phyloP scores from a whole-genome alignment of 2,329 filamentous ascomycete genomes.

The Fusarium pininemorale region DNA sequence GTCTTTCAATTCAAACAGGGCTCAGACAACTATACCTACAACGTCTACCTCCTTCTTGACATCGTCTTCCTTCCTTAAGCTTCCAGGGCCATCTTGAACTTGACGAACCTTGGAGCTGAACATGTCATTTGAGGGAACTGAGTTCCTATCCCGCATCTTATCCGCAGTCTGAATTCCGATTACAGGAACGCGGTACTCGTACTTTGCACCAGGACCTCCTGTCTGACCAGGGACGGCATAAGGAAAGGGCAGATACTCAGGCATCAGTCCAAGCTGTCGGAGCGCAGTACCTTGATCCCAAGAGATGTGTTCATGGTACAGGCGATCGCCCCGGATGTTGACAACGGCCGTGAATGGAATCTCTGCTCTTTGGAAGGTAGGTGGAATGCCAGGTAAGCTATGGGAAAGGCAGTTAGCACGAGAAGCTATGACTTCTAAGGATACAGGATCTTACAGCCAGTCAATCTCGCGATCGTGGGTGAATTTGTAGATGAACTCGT shows the following conservation, averaged over 20 bases:
- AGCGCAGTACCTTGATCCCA: constrained; percentile 75
- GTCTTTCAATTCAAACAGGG: not conserved
- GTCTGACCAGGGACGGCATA: constrained; percentile 55
- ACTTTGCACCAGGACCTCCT: constrained; percentile 36
- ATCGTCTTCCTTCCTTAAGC: not conserved
- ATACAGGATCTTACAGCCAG: constrained; percentile 66
- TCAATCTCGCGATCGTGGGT: constrained; percentile 70
- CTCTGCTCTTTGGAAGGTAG: constrained; percentile 62
- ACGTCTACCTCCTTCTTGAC: not conserved
- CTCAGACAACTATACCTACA: not conserved
- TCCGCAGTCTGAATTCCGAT: constrained; percentile 43
- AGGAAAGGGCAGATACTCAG: constrained; percentile 70
- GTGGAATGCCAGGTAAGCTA: constrained; percentile 63
- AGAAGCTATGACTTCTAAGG: no score
- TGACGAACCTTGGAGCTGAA: constrained; percentile 14
- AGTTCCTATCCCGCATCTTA: constrained; percentile 46
- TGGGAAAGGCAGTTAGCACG: accelerated
- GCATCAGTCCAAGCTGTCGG: constrained; percentile 64
- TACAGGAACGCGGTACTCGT: constrained; percentile 47
- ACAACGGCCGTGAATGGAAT: constrained; percentile 71
- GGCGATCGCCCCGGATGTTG: constrained; percentile 68
- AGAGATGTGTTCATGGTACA: constrained; percentile 73
- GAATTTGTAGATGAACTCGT: constrained; percentile 74
- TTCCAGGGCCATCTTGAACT: not conserved
- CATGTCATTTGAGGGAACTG: constrained; percentile 46